phyloP scores from a whole-genome alignment of 1,284 basidiomycete species.

The Trametes polyzona region DNA sequence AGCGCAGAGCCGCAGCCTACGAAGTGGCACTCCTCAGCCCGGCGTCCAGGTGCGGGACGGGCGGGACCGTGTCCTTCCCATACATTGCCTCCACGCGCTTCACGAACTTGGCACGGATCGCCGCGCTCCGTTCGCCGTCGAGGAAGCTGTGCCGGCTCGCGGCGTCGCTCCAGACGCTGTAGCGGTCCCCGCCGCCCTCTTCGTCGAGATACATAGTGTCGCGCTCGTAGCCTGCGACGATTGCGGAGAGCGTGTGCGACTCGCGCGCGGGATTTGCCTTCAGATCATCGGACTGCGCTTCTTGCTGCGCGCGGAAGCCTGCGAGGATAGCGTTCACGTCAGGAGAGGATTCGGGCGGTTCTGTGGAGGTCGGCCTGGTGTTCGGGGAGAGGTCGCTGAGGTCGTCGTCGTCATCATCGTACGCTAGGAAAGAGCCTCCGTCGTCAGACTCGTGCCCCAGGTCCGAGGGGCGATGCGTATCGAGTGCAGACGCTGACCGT shows the following conservation, averaged over 20 bases:
- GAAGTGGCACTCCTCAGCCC: constrained; percentile 5
- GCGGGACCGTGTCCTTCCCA: constrained; percentile 42
- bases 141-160: constrained; percentile 56
- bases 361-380: constrained; percentile 18
- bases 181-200: constrained; percentile 40
- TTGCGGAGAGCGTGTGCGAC: constrained; percentile 22
- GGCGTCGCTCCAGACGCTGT: constrained; percentile 47
- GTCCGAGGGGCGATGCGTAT: constrained; percentile 16
- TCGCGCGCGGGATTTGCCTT: neutral
- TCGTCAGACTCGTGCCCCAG: constrained; percentile 24
- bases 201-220: constrained; percentile 30
- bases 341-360: constrained; percentile 21
- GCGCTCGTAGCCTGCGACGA: constrained; percentile 23
- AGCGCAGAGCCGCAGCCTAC: neutral
- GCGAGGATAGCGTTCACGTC: constrained; percentile 27
- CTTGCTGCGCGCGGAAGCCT: constrained; percentile 21
- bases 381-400: constrained; percentile 18
- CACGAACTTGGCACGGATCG: constrained; percentile 52
- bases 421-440: constrained; percentile 27
- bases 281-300: constrained; percentile 6
- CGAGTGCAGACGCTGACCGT: constrained; percentile 29
- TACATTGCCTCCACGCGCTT: constrained; percentile 56
- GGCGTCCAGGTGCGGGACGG: constrained; percentile 47
- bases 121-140: constrained; percentile 55
- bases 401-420: constrained; percentile 25